These are phyloP conservation scores for Sporobolus alterniflorus DNA, from an alignment of 202 grass and related monocot genomes.

Conservation along the genomic window DNA sequence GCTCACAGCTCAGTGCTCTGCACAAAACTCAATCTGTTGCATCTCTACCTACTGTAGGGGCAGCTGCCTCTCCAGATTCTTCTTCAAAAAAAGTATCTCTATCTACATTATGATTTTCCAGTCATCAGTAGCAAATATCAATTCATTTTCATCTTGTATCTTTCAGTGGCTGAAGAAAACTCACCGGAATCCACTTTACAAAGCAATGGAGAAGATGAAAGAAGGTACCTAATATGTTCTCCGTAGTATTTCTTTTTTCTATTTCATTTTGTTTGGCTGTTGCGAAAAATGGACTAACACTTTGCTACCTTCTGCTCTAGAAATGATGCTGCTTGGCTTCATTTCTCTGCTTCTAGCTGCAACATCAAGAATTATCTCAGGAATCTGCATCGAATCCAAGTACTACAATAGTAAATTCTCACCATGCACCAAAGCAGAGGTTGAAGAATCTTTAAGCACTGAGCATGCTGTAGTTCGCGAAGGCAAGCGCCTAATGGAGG, in stretches of 20 bases:
- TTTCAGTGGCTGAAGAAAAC: constrained; percentile 96
- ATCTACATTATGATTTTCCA: not conserved
- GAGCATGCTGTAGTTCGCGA: constrained; percentile 42
- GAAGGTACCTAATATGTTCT: constrained; percentile 53
- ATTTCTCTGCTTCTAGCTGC: constrained; percentile 90
- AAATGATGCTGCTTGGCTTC: constrained; percentile 96
- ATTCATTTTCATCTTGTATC: not conserved
- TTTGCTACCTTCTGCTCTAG: constrained; percentile 48
- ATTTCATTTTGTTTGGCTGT: not conserved
- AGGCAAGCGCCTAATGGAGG: constrained; percentile 45
- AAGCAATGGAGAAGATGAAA: constrained; percentile 99
- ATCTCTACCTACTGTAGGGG: not conserved
- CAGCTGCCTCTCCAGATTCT: no score
- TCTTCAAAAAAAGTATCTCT: not conserved
- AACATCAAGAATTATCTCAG: constrained; percentile 89
- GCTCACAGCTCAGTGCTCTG: not conserved
- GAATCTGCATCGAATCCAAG: constrained; percentile 89
- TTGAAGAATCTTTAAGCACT: constrained; percentile 44
- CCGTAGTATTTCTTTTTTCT: not conserved
- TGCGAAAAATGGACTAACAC: not conserved
- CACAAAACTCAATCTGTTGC: not conserved
- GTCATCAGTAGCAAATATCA: not conserved
- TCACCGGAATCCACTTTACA: constrained; percentile 79
- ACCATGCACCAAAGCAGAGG: constrained; percentile 78
- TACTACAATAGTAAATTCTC: constrained; percentile 84